A percentile compares a stretch with the other conserved stretches of the same genome.
Evolutionary conservation across 345 rosid genomes (phyloP).

Genomic region (Citrus glauca): DNA sequence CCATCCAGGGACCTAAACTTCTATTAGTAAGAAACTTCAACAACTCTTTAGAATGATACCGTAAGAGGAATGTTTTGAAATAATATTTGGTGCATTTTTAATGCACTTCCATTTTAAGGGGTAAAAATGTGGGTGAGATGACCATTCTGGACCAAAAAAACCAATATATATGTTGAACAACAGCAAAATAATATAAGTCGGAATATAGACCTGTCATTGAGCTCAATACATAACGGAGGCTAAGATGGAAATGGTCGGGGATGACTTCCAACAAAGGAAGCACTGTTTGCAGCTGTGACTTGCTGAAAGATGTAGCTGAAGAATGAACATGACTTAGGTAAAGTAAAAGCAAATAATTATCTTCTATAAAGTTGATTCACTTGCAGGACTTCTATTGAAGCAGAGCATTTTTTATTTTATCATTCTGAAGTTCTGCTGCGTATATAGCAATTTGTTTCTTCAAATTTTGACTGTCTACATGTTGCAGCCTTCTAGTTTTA

Average conservation of each 20-base stretch:
- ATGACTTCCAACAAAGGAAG: constrained; percentile 48
- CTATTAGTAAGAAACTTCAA: not conserved
- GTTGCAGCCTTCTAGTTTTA: not conserved
- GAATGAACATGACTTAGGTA: constrained; percentile 14
- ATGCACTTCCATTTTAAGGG: not conserved
- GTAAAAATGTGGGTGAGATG: not conserved
- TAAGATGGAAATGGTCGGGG: constrained; percentile 33
- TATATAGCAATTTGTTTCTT: not conserved
- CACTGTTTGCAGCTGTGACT: constrained; percentile 54
- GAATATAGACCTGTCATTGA: constrained; percentile 45
- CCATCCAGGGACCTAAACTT: not conserved
- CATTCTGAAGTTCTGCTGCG: not conserved
- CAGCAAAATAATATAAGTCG: not conserved
- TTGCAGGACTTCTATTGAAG: not conserved
- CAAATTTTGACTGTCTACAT: not conserved
- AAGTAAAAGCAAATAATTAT: not conserved
- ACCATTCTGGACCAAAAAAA: not conserved
- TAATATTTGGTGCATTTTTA: not conserved
- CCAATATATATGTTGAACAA: not conserved
- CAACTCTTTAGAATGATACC: not conserved
- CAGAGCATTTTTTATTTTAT: not conserved
- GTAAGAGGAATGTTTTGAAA: not conserved
- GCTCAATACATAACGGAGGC: constrained; percentile 31
- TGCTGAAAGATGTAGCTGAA: constrained; percentile 72
- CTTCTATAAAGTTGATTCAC: not conserved